Evolutionary conservation across 202 grass and related monocot genomes (phyloP), one percentile per base, ranked within the genome.

Genomic region (Bolboschoenoplectus hybrid): DNA sequence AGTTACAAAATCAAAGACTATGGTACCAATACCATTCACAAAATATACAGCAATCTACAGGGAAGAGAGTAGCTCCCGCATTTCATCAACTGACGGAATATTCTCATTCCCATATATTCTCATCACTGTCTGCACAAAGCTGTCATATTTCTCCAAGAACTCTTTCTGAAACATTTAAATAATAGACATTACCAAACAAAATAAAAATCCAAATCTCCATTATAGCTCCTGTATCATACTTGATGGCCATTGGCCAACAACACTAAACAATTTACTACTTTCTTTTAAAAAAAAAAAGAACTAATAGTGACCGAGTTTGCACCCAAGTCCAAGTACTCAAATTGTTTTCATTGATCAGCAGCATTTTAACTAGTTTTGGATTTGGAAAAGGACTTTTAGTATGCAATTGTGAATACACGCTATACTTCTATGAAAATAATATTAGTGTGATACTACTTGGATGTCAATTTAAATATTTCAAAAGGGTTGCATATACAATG

Each of bases 141-240:
- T 91, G 78, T 94, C 97, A 47, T 99, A 97, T 86, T 97, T 99
- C 74, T 97, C 97, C 89, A 99, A 57, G 79, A 99, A 99, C 67
- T 99, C 97, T 88, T 99, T 99, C 97, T 99, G 97, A 60, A 80
- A 80, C 55, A 80, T 43, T 41, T 61, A 57, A 79, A 19, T 41
- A 80, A 39, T 19, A 40, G 1, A 80, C 43, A 1, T 80, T 84
- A 89, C 47, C 61, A 84, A 67, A 83, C 13, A 26, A 64, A 81
- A 82, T 44, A 40, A n/a, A 5, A 81, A 62, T 44, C 45, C 19
- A 74, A 6, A 74, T 74, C 6, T 47, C 71, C 71, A 44, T 6
- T 46, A 20, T 5, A 36, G 26, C 62, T 36, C 43, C 41, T 9
- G 7, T 9, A 72, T 47, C 35, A 72, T 9, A 63, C 7, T 63